Evolutionary conservation across 1,284 basidiomycete species (phyloP), one percentile per base, ranked within the genome.

Genomic region (Ustilago trichophora): DNA sequence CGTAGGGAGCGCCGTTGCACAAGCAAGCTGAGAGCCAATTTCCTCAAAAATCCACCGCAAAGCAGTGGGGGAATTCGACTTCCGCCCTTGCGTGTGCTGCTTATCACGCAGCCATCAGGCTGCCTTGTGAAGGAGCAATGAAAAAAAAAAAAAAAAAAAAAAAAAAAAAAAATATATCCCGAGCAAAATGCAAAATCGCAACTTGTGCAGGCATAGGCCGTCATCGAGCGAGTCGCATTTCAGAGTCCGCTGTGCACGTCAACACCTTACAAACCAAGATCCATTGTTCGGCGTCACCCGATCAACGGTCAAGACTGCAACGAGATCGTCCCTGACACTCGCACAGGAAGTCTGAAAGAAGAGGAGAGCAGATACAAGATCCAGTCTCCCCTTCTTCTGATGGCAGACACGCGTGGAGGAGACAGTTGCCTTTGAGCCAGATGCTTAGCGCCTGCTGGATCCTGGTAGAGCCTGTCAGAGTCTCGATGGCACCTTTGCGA

Each of bases 81-180:
- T 32, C 54, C 54, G 54, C 53, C 32, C 36, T 10, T 27, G 25
- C 12, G 38, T 21, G 6, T 25, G n/a, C 16, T 33, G 43, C 41
- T 29, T 29, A 25, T 15, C 24, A 19, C 29, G 29, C 41, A n/a
- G n/a, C n/a, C n/a, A n/a, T n/a, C n/a, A n/a, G n/a, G n/a, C n/a
- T n/a, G n/a, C n/a, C n/a, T n/a, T n/a, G n/a, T n/a, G n/a, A n/a
- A n/a, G n/a, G n/a, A n/a, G n/a, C n/a, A n/a, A n/a, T 29, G 27
- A 29, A 13, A 29, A 29, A 29, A 29, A 8, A 29, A 22, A 40
- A 32, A n/a, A n/a, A 12, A n/a, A 16, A 33, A 15, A 25, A 27
- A 29, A 24, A 16, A 42, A 13, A n/a, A n/a, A n/a, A n/a, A n/a
- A n/a, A n/a, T n/a, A n/a, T n/a, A n/a, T n/a, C n/a, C n/a, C n/a